These are phyloP conservation scores for Colletotrichum higginsianum DNA, from an alignment of 2,329 filamentous ascomycete genomes.

Conservation along the genomic window DNA sequence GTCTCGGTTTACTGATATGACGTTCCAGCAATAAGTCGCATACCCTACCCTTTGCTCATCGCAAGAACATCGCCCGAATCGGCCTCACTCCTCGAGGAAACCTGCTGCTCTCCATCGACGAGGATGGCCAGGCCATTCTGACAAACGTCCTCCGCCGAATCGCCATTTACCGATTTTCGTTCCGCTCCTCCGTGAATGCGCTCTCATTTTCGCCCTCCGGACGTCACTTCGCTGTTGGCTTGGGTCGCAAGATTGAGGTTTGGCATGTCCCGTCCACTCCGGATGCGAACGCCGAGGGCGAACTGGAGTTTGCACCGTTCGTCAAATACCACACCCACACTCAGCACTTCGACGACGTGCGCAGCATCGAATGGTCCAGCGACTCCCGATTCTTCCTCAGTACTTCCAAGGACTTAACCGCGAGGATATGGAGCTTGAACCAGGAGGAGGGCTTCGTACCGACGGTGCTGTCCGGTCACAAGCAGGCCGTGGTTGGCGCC, in stretches of 20 bases:
- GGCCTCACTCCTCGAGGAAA: slow-evolving; percentile 93
- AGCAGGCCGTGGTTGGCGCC: slow-evolving; percentile 91
- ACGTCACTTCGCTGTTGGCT: slow-evolving; percentile 88
- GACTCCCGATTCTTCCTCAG: slow-evolving; percentile 97
- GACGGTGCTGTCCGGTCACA: slow-evolving; percentile 91
- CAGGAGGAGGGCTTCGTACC: slow-evolving; percentile 90
- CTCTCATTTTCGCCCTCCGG: slow-evolving; percentile 94
- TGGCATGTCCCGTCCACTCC: slow-evolving; percentile 97
- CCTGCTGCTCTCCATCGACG: slow-evolving; percentile 91
- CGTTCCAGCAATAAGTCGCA: slow-evolving; percentile 83
- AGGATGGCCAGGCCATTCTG: slow-evolving; percentile 93
- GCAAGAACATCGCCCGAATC: slow-evolving; percentile 91
- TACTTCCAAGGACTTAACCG: slow-evolving; percentile 91
- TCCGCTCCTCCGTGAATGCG: slow-evolving; percentile 85
- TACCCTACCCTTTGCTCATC: slow-evolving; percentile 91
- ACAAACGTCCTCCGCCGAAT: slow-evolving; percentile 91
- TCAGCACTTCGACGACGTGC: slow-evolving; percentile 90
- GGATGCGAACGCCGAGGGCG: slow-evolving; percentile 82
- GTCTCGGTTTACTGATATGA: not conserved
- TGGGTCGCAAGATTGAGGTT: slow-evolving; percentile 91
- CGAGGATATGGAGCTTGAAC: slow-evolving; percentile 94
- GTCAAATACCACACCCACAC: slow-evolving; percentile 88
- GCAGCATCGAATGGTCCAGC: slow-evolving; percentile 92
- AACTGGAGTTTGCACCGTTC: slow-evolving; percentile 95
- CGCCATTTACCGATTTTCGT: slow-evolving; percentile 95